These are phyloP conservation scores for Mycena rosella DNA, from an alignment of 768 basidiomycete species.

Conservation along the genomic window DNA sequence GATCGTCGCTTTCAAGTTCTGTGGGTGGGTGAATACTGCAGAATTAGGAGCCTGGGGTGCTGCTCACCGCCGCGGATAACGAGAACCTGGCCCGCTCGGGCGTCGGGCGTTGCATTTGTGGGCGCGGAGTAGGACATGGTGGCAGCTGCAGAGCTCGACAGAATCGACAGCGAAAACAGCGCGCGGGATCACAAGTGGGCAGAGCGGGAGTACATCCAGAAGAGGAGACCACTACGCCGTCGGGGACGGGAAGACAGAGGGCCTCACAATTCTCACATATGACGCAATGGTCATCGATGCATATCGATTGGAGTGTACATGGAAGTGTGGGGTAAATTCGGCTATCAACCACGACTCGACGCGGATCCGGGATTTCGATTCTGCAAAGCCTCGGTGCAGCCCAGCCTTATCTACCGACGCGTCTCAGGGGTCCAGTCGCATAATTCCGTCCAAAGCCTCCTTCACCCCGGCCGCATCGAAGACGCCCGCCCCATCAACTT, in stretches of 20 bases:
- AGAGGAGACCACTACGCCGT: background rate
- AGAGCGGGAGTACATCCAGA: background rate
- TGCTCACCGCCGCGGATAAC: constrained; percentile 19
- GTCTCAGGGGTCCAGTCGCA: constrained; percentile 23
- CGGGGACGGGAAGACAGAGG: background rate
- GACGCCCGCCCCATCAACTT: constrained; percentile 51
- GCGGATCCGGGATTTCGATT: too few relatives aligned
- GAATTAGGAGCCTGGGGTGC: background rate
- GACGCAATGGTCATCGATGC: constrained; percentile 5
- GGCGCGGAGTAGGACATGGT: background rate
- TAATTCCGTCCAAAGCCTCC: constrained; percentile 53
- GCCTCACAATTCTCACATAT: background rate
- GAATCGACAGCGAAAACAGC: background rate
- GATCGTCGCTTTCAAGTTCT: background rate
- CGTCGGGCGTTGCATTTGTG: background rate
- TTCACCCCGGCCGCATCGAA: constrained; percentile 64
- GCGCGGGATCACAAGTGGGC: constrained; percentile 6
- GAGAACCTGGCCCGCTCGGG: background rate
- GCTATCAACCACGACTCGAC: too few relatives aligned
- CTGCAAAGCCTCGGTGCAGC: too few relatives aligned
- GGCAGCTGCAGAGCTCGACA: background rate
- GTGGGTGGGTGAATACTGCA: background rate
- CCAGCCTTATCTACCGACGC: background rate
- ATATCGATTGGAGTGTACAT: too few relatives aligned
- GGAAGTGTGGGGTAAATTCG: background rate